These are phyloP conservation scores for Pythium phragmitis DNA, from an alignment of 352 stramenopile genomes.

Conservation along the genomic window DNA sequence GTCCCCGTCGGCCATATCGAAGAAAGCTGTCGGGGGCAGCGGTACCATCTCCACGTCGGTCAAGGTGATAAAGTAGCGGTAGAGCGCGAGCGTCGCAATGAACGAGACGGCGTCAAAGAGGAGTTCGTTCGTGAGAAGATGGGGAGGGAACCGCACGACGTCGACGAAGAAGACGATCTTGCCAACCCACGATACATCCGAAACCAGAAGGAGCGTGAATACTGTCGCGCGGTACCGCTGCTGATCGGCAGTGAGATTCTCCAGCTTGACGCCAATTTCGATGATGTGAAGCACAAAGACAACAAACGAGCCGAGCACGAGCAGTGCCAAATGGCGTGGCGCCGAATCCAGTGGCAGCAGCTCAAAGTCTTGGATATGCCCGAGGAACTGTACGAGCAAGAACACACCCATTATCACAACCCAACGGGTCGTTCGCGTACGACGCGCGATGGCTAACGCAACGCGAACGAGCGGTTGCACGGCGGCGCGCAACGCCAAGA, in stretches of 20 bases:
- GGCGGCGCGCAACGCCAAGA: slow-evolving; percentile 40
- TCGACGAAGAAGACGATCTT: slow-evolving; percentile 61
- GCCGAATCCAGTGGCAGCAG: slow-evolving; percentile 32
- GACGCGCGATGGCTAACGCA: slow-evolving; percentile 12
- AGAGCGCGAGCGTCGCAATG: slow-evolving; percentile 38
- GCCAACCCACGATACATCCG: slow-evolving; percentile 58
- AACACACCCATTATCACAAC: slow-evolving; percentile 45
- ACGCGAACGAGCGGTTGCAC: slow-evolving; percentile 37
- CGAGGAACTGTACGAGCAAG: slow-evolving; percentile 34
- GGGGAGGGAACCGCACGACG: slow-evolving; percentile 41
- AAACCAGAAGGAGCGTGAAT: slow-evolving; percentile 53
- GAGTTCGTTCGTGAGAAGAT: slow-evolving; percentile 41
- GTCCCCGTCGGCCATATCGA: slow-evolving; percentile 49
- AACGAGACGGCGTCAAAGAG: slow-evolving; percentile 43
- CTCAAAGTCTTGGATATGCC: slow-evolving; percentile 37
- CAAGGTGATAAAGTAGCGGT: slow-evolving; percentile 44
- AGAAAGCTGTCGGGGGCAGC: slow-evolving; percentile 72
- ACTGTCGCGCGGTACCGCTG: slow-evolving; percentile 57
- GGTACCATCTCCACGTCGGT: slow-evolving; percentile 63
- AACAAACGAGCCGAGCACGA: slow-evolving; percentile 44
- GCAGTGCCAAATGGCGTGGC: slow-evolving; percentile 44
- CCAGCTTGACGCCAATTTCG: slow-evolving; percentile 39
- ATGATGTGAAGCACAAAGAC: slow-evolving; percentile 54
- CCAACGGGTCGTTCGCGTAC: slow-evolving; percentile 40
- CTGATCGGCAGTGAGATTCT: slow-evolving; percentile 42